Evolutionary conservation across 768 basidiomycete species (phyloP).

Genomic region (Agaricus bisporus): DNA sequence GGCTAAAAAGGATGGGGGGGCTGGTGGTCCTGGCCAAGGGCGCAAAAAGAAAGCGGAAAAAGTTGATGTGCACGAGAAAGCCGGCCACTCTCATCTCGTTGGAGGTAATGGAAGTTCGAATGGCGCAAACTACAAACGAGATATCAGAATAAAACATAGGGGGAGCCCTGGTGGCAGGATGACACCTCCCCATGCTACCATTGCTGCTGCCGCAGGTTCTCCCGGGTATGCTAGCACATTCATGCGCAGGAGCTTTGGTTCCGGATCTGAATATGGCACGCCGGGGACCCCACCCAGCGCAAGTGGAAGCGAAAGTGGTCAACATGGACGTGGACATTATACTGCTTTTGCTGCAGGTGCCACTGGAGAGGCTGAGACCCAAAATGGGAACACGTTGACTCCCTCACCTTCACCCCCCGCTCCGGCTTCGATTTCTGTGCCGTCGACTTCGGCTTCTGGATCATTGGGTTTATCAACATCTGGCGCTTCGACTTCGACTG

Average conservation of each 20-base stretch:
- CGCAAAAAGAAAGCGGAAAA: constrained; percentile 54
- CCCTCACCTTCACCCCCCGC: constrained; percentile 69
- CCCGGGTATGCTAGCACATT: constrained; percentile 6
- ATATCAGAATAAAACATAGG: constrained; percentile 10
- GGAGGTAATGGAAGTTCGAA: constrained; percentile 4
- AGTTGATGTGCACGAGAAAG: not conserved
- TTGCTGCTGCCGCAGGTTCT: constrained; percentile 7
- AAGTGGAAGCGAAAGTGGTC: constrained; percentile 1
- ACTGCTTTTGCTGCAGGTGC: constrained; percentile 4
- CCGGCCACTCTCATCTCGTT: not conserved
- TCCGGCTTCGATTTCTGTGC: constrained; percentile 14
- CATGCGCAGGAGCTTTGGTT: constrained; percentile 5
- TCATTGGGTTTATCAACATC: constrained; percentile 6
- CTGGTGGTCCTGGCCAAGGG: constrained; percentile 40
- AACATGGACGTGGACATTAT: constrained; percentile 7
- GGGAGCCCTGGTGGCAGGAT: not conserved
- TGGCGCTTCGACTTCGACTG: not conserved
- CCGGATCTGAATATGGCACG: constrained; percentile 6
- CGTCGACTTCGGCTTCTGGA: constrained; percentile 11
- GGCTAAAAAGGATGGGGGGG: constrained; percentile 77
- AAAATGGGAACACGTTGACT: constrained; percentile 21
- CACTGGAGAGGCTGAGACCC: not conserved
- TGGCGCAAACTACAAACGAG: constrained; percentile 28
- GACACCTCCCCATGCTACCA: constrained; percentile 7
- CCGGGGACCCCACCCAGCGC: constrained; percentile 1